These are phyloP conservation scores for Scytalidium lignicola DNA, from an alignment of 2,329 filamentous ascomycete species.

Conservation along the genomic window DNA sequence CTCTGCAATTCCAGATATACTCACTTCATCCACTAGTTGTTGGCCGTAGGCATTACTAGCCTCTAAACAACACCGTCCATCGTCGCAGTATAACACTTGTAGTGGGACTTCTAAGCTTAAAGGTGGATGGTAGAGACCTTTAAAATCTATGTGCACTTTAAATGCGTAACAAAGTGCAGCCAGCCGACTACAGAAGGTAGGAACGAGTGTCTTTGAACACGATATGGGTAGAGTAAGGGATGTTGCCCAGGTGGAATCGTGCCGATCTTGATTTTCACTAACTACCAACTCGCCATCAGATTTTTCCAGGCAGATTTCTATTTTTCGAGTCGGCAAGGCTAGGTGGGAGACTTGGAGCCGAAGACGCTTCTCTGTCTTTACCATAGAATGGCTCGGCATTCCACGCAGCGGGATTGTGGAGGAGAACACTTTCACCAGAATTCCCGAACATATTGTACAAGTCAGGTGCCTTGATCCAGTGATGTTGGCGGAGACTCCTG, in stretches of 20 bases:
- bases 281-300: neutral
- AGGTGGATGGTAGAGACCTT: neutral
- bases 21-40: no score
- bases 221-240: neutral
- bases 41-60: no score
- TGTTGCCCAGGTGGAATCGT: neutral
- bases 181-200: slow-evolving; percentile 3
- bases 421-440: neutral
- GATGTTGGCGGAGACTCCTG: neutral
- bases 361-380: neutral
- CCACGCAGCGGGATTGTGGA: neutral
- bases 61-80: no score
- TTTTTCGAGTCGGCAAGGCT: neutral
- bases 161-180: slow-evolving; percentile 2
- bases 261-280: neutral
- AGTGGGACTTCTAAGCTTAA: slow-evolving; percentile 6
- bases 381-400: neutral
- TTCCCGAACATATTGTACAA: neutral
- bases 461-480: neutral
- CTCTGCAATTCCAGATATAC: no score
- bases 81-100: slow-evolving; percentile 1
- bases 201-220: slow-evolving; percentile 1
- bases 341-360: neutral
- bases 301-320: neutral
- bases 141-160: slow-evolving; percentile 1